phyloP scores from a whole-genome alignment of 148 eudicot genomes.

The Dianthus caryophyllus region DNA sequence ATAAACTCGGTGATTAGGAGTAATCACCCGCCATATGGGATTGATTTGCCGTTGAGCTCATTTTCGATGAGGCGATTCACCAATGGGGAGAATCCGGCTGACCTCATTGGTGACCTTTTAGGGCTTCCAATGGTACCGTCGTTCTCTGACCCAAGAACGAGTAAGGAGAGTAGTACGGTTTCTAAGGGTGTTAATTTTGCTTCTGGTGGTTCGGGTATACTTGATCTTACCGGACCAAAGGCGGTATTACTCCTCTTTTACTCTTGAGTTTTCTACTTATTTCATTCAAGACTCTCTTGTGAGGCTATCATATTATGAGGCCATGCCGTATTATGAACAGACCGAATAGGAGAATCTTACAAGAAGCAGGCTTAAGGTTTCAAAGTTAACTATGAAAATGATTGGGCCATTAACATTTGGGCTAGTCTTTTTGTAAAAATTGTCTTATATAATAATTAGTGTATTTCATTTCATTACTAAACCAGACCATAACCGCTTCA shows the following conservation, averaged over 20 bases:
- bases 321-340: no score
- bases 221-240: constrained; percentile 14
- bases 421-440: no score
- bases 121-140: constrained; percentile 9
- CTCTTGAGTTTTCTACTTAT: no score
- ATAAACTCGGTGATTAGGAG: constrained; percentile 1
- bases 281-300: no score
- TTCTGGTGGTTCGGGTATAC: constrained; percentile 28
- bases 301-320: no score
- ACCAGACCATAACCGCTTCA: no score
- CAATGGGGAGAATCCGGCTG: constrained; percentile 16
- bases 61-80: constrained; percentile 18
- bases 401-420: no score
- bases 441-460: no score
- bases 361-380: no score
- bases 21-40: constrained; percentile 22
- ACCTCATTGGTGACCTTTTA: constrained; percentile 18
- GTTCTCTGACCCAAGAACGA: constrained; percentile 4
- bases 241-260: constrained; percentile 1
- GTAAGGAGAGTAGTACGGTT: constrained; percentile 7
- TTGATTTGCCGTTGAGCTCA: constrained; percentile 11
- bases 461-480: no score
- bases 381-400: no score
- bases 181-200: constrained; percentile 19
- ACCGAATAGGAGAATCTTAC: no score